Base-by-base conservation (phyloP, 179 eudicot genomes). In the Silene vulgaris region DNA sequence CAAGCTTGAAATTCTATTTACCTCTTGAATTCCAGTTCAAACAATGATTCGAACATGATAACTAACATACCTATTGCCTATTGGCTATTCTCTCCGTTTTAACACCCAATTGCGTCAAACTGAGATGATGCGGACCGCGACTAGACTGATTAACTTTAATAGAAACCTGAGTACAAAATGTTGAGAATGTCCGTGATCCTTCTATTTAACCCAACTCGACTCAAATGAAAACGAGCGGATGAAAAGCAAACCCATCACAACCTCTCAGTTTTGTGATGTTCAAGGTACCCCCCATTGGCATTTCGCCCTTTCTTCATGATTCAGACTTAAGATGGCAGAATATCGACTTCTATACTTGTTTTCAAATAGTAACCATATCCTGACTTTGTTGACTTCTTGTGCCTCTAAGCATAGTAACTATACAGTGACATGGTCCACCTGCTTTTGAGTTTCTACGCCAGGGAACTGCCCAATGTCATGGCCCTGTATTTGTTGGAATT, bases 401-500 rank as follows among this genome's bases (percentile, higher is more conserved):
- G 64, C 68, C 37, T 62, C 30, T n/a, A 14, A 21, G 21, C 37
- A 48, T 50, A 80, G 71, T 35, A 80, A 86, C 57, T 60, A 62
- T 8, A 72, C 69, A 64, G 68, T 73, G 76, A 80, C 76, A 76
- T 75, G 76, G 14, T 28, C 29, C 61, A 78, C 79, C 73, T 68
- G 80, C 52, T 79, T 84, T 65, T 73, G 71, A 48, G 86, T 70
- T 67, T 84, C 84, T 54, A 86, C 69, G 62, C 93, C 96, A n/a
- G 98, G 98, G 80, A 93, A 93, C 79, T 90, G 93, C 50, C 98
- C 98, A 75, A 91, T 93, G 76, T 91, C 98, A 69, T 86, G 74
- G 73, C 93, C 98, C 37, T 75, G 67, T 68, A 93, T 83, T 57
- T 78, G 89, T 32, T 77, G 86, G 76, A 91, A 91, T 76, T 90